Evolutionary conservation across 257 asterid genomes (phyloP).

Genomic region (Cinchona pubescens): DNA sequence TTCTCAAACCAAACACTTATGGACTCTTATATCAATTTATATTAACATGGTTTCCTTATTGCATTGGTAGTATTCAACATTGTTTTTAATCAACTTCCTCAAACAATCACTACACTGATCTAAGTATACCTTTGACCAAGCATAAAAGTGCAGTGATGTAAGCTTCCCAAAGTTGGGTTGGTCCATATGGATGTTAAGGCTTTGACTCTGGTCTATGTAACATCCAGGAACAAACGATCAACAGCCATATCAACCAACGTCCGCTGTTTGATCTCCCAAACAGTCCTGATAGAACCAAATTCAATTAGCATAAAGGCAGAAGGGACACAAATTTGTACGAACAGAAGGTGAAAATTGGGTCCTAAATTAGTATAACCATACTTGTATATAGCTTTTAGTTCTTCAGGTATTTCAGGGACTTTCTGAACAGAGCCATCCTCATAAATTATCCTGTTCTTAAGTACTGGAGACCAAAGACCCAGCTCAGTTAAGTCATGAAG

Average conservation of each 20-base stretch:
- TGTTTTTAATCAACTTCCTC: neutral
- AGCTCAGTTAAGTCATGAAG: constrained; percentile 85
- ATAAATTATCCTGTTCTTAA: constrained; percentile 76
- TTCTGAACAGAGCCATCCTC: constrained; percentile 92
- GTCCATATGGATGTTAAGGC: constrained; percentile 96
- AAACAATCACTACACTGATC: neutral
- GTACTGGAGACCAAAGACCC: constrained; percentile 87
- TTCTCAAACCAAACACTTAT: neutral
- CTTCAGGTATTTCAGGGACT: constrained; percentile 68
- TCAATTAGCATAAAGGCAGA: constrained; percentile 15
- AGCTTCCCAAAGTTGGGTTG: constrained; percentile 84
- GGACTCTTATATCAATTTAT: neutral
- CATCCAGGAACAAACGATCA: constrained; percentile 98
- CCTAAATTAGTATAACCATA: constrained; percentile 32
- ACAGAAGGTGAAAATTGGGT: constrained; percentile 5
- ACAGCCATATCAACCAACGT: constrained; percentile 90
- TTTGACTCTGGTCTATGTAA: constrained; percentile 93
- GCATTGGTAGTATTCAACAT: neutral
- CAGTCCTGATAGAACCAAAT: constrained; percentile 50
- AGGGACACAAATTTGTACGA: neutral
- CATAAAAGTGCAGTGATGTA: constrained; percentile 85
- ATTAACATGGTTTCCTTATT: too few relatives aligned
- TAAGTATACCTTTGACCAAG: constrained; percentile 67
- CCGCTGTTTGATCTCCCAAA: constrained; percentile 92
- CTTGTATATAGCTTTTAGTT: constrained; percentile 74